These are phyloP conservation scores for Solanum sejunctum DNA, from an alignment of 257 asterid species.

Conservation along the genomic window DNA sequence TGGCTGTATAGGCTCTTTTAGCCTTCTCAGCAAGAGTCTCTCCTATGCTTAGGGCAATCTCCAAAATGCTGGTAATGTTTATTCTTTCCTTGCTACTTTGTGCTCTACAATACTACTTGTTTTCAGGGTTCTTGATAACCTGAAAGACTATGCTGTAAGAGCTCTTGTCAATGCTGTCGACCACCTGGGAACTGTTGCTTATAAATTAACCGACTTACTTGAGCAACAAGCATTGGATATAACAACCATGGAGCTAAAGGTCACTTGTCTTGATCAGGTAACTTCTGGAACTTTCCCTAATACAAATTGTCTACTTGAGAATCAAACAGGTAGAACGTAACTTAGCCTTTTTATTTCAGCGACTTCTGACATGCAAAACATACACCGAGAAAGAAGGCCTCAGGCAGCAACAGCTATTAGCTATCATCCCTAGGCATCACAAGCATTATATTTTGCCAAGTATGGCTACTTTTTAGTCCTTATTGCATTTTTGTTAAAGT, in stretches of 20 bases:
- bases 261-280: constrained; percentile 72
- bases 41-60: not conserved
- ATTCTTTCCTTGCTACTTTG: not conserved
- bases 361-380: constrained; percentile 78
- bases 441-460: constrained; percentile 90
- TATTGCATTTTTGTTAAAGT: not conserved
- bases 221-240: constrained; percentile 69
- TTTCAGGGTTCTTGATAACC: constrained; percentile 74
- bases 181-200: constrained; percentile 92
- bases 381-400: constrained; percentile 75
- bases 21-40: not conserved
- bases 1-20: not conserved
- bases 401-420: constrained; percentile 82
- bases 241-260: constrained; percentile 55
- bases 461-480: constrained; percentile 20
- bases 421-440: constrained; percentile 95
- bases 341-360: constrained; percentile 8
- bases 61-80: not conserved
- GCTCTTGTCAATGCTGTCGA: constrained; percentile 95
- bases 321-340: constrained; percentile 11
- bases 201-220: constrained; percentile 68
- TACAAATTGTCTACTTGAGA: not conserved
- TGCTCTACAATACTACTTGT: not conserved
- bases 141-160: constrained; percentile 81
- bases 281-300: not conserved